Percentiles rank a stretch among this genome's conserved stretches.
Evolutionary conservation across 495 filamentous ascomycete genomes (phyloP).

Genomic region (Terfezia claveryi): DNA sequence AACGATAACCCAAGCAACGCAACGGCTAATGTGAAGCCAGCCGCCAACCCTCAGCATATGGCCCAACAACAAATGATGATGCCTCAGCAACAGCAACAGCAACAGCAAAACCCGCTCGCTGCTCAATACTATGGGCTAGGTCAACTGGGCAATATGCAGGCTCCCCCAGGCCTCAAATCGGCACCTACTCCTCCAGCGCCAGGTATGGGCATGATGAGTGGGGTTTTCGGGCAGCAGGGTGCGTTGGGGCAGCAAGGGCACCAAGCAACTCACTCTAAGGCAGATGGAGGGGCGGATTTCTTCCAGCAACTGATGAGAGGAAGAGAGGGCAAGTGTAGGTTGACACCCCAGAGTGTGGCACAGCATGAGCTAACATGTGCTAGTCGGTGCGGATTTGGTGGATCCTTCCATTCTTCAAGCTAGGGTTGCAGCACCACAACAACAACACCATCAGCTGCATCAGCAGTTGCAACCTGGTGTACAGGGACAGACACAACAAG

Average conservation of each 20-base stretch:
- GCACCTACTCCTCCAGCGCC: conserved; percentile 59
- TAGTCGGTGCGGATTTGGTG: conserved; percentile 77
- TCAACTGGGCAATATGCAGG: conserved; percentile 29
- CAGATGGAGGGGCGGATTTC: conserved; percentile 10
- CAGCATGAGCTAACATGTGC: conserved; percentile 2
- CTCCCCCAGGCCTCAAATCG: conserved; percentile 86
- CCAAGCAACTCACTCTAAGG: conserved; percentile 3
- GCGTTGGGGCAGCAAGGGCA: not conserved
- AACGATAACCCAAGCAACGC: conserved; percentile 41
- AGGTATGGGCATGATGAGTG: conserved; percentile 11
- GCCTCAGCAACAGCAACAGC: conserved; percentile 41
- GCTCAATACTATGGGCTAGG: conserved; percentile 39
- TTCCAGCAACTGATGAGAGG: conserved; percentile 16
- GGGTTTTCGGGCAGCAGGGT: not conserved
- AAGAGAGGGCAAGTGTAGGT: conserved; percentile 18
- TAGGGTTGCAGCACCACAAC: conserved; percentile 28
- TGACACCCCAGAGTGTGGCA: too few relatives aligned
- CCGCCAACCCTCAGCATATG: conserved; percentile 64
- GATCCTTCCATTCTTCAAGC: conserved; percentile 98
- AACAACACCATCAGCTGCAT: conserved; percentile 49
- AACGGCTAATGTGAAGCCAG: conserved; percentile 49
- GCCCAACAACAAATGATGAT: conserved; percentile 79
- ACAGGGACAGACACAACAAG: conserved; percentile 89
- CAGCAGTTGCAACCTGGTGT: conserved; percentile 38
- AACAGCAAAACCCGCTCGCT: conserved; percentile 35